These are phyloP conservation scores for Phytophthora pseudosyringae DNA, from an alignment of 352 stramenopile genomes.

Conservation along the genomic window DNA sequence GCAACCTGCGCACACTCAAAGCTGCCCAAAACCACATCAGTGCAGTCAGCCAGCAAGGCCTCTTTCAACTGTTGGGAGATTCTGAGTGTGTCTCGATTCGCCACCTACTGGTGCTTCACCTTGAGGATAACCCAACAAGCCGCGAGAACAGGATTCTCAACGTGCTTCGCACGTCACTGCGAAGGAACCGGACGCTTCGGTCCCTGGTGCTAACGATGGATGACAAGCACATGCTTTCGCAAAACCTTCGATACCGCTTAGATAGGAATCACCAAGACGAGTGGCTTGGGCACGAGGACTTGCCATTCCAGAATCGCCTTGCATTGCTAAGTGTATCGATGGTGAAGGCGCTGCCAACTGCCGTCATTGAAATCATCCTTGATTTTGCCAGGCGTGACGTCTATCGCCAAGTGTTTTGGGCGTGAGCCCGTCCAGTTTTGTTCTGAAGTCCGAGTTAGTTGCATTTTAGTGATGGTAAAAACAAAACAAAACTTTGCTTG, in stretches of 20 bases:
- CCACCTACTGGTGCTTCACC: conserved; percentile 33
- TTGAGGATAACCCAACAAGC: conserved; percentile 49
- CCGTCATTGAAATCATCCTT: conserved; percentile 42
- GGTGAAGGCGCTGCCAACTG: conserved; percentile 30
- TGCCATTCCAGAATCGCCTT: conserved; percentile 25
- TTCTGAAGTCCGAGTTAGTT: not conserved
- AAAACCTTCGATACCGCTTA: conserved; percentile 4
- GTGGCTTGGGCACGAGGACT: conserved; percentile 26
- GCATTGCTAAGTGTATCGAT: conserved; percentile 34
- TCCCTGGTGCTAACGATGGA: conserved; percentile 35
- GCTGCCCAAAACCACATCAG: conserved; percentile 47
- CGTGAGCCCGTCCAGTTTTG: conserved; percentile 23
- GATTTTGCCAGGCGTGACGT: conserved; percentile 30
- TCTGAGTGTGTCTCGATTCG: conserved; percentile 14
- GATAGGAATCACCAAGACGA: conserved; percentile 23
- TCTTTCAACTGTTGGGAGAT: conserved; percentile 37
- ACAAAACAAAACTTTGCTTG: not conserved
- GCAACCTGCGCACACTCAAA: conserved; percentile 40
- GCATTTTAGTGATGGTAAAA: not conserved
- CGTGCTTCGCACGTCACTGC: conserved; percentile 23
- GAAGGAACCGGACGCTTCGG: conserved; percentile 33
- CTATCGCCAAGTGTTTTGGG: conserved; percentile 44
- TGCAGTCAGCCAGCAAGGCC: conserved; percentile 28
- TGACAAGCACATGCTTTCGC: not conserved
- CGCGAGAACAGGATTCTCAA: conserved; percentile 18